Percentiles rank a stretch among this genome's conserved stretches.
phyloP scores from a whole-genome alignment of 1,284 basidiomycete species.

The Flammula alnicola region DNA sequence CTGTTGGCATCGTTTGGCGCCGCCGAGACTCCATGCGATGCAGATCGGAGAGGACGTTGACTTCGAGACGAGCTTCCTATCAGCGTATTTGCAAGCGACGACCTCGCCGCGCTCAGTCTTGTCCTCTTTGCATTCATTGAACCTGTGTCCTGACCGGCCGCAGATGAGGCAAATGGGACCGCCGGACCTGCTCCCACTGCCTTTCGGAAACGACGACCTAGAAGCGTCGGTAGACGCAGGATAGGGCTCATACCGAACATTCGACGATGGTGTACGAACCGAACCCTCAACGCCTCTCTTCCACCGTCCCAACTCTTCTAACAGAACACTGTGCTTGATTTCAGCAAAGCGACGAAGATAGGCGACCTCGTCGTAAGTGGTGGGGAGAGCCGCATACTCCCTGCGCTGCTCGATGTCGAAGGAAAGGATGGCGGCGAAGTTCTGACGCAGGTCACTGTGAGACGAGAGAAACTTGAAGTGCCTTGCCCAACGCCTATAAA shows the following conservation, averaged over 20 bases:
- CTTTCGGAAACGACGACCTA: neutral
- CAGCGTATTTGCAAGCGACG: neutral
- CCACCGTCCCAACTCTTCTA: neutral
- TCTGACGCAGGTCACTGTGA: neutral
- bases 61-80: neutral
- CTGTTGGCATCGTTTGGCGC: neutral
- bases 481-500: too few relatives aligned
- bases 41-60: neutral
- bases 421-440: constrained; percentile 1
- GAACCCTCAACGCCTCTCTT: neutral
- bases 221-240: neutral
- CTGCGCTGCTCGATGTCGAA: constrained; percentile 3
- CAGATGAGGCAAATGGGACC: constrained; percentile 3
- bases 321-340: neutral
- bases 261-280: neutral
- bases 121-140: neutral
- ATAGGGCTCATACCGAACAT: neutral
- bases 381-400: neutral
- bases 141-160: neutral
- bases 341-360: constrained; percentile 1
- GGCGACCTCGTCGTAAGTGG: neutral
- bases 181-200: neutral
- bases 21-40: neutral
- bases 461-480: too few relatives aligned
- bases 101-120: neutral